Evolutionary conservation across 768 basidiomycete species (phyloP).

Genomic region (Rhodosporidiobolus sp.): DNA sequence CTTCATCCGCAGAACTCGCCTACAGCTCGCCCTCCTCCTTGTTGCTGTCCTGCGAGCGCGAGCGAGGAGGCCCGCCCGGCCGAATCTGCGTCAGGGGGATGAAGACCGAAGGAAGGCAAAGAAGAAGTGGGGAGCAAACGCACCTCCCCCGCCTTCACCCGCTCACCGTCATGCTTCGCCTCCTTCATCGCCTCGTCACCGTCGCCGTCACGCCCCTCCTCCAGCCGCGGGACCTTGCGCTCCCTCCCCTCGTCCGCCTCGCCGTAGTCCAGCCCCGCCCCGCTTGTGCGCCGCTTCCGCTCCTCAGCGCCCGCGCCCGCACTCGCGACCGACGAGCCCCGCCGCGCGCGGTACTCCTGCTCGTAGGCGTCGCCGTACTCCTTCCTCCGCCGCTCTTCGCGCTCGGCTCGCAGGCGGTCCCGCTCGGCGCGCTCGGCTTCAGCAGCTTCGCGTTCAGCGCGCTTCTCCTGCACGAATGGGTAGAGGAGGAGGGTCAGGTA

Average conservation of each 20-base stretch:
- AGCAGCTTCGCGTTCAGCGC: slow-evolving; percentile 29
- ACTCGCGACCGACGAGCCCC: not conserved
- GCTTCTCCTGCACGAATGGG: slow-evolving; percentile 49
- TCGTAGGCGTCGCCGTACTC: slow-evolving; percentile 26
- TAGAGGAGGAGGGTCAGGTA: slow-evolving; percentile 58
- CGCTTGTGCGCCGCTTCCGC: slow-evolving; percentile 7
- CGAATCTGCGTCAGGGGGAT: too few species aligned
- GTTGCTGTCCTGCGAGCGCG: slow-evolving; percentile 28
- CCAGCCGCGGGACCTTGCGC: slow-evolving; percentile 8
- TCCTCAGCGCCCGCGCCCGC: slow-evolving; percentile 6
- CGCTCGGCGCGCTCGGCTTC: slow-evolving; percentile 26
- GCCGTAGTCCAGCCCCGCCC: not conserved
- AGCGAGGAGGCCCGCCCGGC: not conserved
- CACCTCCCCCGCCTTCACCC: too few species aligned
- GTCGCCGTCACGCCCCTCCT: not conserved
- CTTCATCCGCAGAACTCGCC: not conserved
- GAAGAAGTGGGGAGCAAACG: not conserved
- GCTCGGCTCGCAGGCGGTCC: slow-evolving; percentile 22
- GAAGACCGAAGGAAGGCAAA: not conserved
- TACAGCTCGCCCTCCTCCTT: slow-evolving; percentile 42
- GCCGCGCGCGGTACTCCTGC: slow-evolving; percentile 7
- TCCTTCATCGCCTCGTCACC: not conserved
- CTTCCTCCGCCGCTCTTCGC: slow-evolving; percentile 3
- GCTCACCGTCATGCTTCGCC: slow-evolving; percentile 1
- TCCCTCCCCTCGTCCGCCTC: slow-evolving; percentile 1